A percentile compares a stretch with the other conserved stretches of the same genome.
Conservation (phyloP, 108 stramenopile genomes). For the Cyclotella atomus region DNA sequence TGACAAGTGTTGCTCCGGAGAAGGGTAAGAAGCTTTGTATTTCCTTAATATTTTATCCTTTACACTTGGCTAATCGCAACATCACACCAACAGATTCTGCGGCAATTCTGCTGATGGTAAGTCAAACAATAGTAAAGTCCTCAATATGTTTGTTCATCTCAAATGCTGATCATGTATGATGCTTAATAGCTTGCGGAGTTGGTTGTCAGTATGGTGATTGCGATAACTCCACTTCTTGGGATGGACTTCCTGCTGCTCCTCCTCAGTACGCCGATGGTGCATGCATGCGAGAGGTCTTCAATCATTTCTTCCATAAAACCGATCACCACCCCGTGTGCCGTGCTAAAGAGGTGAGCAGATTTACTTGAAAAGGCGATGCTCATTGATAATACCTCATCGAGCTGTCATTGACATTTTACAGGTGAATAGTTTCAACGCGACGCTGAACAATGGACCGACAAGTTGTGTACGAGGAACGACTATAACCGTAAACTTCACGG, state of each 20-base stretch:
- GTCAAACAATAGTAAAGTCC: no score
- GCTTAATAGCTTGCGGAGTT: conserved; percentile 1
- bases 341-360: conserved; percentile 13
- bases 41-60: no score
- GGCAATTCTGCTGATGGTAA: not conserved
- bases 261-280: not conserved
- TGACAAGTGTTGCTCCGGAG: not conserved
- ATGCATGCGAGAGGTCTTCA: conserved; percentile 11
- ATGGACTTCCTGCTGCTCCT: not conserved
- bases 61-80: no score
- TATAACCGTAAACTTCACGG: conserved; percentile 8
- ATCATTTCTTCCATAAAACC: conserved; percentile 4
- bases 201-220: conserved; percentile 7
- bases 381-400: no score
- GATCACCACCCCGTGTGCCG: conserved; percentile 4
- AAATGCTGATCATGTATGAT: no score
- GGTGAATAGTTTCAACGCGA: conserved; percentile 1
- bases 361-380: no score
- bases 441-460: not conserved
- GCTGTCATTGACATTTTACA: no score
- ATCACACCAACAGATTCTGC: no score
- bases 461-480: conserved; percentile 1
- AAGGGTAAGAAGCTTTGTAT: no score
- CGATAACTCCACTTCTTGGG: not conserved
- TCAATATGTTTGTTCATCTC: no score